A percentile compares a stretch with the other conserved stretches of the same genome.
Conservation (phyloP, 2,329 filamentous ascomycete species). For the Teratosphaeria gauchensis region DNA sequence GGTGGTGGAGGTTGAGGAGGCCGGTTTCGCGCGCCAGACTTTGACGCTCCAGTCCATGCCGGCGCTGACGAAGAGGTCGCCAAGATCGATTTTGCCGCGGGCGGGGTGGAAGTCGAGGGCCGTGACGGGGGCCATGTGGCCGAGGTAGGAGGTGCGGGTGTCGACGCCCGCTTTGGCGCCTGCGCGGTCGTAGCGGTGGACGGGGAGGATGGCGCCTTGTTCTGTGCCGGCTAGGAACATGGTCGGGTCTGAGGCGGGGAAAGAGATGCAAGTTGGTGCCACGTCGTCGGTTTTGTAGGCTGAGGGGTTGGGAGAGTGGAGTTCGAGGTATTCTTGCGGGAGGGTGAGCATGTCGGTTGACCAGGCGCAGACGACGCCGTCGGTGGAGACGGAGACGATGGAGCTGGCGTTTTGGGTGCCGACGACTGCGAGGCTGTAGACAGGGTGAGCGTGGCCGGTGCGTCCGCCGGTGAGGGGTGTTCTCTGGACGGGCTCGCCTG, state of each 20-base stretch:
- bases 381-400: constrained; percentile 92
- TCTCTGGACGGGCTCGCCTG: constrained; percentile 72
- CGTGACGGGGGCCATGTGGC: constrained; percentile 90
- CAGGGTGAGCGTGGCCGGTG: constrained; percentile 76
- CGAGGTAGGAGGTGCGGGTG: constrained; percentile 74
- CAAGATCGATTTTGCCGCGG: constrained; percentile 83
- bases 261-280: constrained; percentile 86
- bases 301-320: constrained; percentile 70
- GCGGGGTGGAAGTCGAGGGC: constrained; percentile 92
- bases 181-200: constrained; percentile 92
- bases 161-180: constrained; percentile 96
- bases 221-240: constrained; percentile 97
- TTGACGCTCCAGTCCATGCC: constrained; percentile 96
- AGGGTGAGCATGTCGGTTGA: constrained; percentile 96
- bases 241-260: constrained; percentile 88
- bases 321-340: constrained; percentile 85
- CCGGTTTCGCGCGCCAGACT: constrained; percentile 85
- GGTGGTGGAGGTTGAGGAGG: constrained; percentile 54
- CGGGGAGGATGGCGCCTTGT: constrained; percentile 92
- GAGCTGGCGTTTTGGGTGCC: constrained; percentile 98
- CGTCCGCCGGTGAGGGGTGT: constrained; percentile 86
- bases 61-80: constrained; percentile 84
- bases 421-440: constrained; percentile 91
- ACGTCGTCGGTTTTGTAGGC: constrained; percentile 76
- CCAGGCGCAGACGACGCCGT: constrained; percentile 95